Evolutionary conservation across 2,329 filamentous ascomycete genomes (phyloP).

Genomic region (Alternaria arborescens): DNA sequence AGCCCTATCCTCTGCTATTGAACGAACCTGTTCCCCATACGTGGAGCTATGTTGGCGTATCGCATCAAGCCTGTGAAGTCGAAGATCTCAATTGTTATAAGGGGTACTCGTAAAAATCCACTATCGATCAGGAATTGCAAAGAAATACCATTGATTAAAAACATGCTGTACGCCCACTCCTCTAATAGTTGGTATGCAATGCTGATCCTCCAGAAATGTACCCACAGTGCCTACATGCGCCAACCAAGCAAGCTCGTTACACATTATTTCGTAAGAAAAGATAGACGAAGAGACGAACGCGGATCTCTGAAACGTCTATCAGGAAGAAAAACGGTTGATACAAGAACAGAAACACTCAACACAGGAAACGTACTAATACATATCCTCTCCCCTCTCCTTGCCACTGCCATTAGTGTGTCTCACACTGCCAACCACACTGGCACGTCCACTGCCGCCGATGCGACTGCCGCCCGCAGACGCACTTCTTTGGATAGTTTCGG

Average conservation of each 20-base stretch:
- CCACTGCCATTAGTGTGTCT: conserved; percentile 20
- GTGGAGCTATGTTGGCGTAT: too few relatives aligned
- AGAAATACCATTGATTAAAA: neutral
- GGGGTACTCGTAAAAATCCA: neutral
- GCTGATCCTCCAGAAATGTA: conserved; percentile 1
- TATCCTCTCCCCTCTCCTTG: conserved; percentile 24
- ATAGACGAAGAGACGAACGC: neutral
- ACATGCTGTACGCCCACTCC: neutral
- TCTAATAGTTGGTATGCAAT: neutral
- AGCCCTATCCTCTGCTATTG: neutral
- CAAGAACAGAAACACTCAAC: conserved; percentile 1
- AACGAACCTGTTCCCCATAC: neutral
- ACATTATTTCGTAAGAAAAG: conserved; percentile 18
- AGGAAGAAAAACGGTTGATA: conserved; percentile 5
- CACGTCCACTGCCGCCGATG: conserved; percentile 26
- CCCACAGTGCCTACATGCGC: conserved; percentile 1
- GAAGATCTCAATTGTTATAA: neutral
- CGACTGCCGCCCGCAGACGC: conserved; percentile 30
- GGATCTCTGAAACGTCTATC: conserved; percentile 11
- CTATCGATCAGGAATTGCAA: neutral
- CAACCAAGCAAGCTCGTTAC: conserved; percentile 15
- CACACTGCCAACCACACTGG: conserved; percentile 30
- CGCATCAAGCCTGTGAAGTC: neutral
- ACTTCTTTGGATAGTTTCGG: conserved; percentile 24
- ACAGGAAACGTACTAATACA: conserved; percentile 33